Base-by-base conservation (phyloP, 352 stramenopile genomes). In the Aphanomyces invadans region DNA sequence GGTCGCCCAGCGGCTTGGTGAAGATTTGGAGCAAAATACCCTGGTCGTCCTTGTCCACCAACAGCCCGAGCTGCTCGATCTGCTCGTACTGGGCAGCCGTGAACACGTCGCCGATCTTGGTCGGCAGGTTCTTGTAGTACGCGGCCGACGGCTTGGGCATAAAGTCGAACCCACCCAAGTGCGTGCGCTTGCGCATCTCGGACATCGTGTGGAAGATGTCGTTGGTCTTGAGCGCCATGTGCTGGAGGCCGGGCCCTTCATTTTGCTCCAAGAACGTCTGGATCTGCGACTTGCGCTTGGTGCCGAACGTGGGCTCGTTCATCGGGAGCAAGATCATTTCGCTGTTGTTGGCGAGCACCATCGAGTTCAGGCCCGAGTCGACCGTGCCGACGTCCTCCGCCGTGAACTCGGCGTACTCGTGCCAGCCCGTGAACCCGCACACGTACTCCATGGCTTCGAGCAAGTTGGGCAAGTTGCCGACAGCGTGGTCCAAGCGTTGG, bases 181-280 rank as follows among this genome's bases (percentile, higher is more conserved):
- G 70, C 57, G 79, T 89, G 55, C 84, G 73, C 74, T 87, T 81
- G 54, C 78, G 79, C 81, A 92, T 92, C 65, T 89, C 83, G 26
- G 48, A 31, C 60, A 98, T 76, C 12, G 94, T 98, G 26, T 84
- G 71, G 73, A 98, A 97, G 68, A 98, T 98, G 75, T 98, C 93
- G 72, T 94, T 72, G 2, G 93, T 98, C 74, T 97, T 97, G 57
- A 98, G 80, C 19, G 94, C 95, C 73, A 98, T 91, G 81, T 98
- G 93, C 81, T 98, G 95, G 39, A 98, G 76, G 31, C 95, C 95
- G 4, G 89, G 63, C 29, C 95, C 95, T 33, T 95, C 87, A 73
- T 98, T 98, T 73, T 97, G 90, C 77, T 97, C 90, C 7, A 98
- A 65, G 72, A 96, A 98, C 9, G 92, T 98, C 75, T 98, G 90